A percentile compares a stretch with the other conserved stretches of the same genome.
phyloP scores from a whole-genome alignment of 2,329 filamentous ascomycete genomes.

The Fusarium pseudocircinatum region DNA sequence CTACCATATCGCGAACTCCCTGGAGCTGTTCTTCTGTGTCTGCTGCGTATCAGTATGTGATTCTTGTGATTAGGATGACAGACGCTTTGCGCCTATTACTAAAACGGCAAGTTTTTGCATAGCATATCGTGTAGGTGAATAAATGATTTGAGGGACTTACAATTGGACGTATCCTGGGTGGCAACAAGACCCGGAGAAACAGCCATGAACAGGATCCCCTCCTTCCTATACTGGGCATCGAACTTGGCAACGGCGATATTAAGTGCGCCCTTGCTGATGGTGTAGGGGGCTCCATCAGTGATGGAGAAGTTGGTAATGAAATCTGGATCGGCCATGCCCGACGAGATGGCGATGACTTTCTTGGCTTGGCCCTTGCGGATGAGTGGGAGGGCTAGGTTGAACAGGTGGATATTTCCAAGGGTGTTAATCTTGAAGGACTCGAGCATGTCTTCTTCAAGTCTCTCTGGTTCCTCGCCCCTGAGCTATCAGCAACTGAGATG shows the following conservation, averaged over 20 bases:
- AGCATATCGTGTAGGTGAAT: background rate
- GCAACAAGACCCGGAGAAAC: conserved; percentile 63
- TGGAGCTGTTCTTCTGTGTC: conserved; percentile 42
- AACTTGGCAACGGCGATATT: conserved; percentile 65
- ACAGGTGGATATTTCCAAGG: conserved; percentile 61
- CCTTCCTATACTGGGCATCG: conserved; percentile 56
- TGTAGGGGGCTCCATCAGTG: conserved; percentile 52
- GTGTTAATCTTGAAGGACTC: conserved; percentile 58
- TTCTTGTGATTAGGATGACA: fast-evolving
- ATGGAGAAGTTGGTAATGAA: conserved; percentile 52
- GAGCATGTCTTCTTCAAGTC: conserved; percentile 28
- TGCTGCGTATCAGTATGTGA: background rate
- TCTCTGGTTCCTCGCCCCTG: conserved; percentile 22
- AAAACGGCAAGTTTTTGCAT: background rate
- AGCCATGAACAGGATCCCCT: conserved; percentile 62
- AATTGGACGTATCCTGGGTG: conserved; percentile 45
- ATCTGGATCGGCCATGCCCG: conserved; percentile 58
- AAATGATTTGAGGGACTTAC: conserved; percentile 19
- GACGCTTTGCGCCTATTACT: fast-evolving
- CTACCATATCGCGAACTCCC: conserved; percentile 36
- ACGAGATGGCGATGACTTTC: conserved; percentile 64
- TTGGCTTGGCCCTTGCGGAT: conserved; percentile 60
- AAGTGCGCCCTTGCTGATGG: conserved; percentile 60
- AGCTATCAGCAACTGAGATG: fast-evolving
- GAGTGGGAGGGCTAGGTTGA: conserved; percentile 63